Evolutionary conservation across 495 filamentous ascomycete genomes (phyloP).

Genomic region (Aspergillus sclerotioniger): DNA sequence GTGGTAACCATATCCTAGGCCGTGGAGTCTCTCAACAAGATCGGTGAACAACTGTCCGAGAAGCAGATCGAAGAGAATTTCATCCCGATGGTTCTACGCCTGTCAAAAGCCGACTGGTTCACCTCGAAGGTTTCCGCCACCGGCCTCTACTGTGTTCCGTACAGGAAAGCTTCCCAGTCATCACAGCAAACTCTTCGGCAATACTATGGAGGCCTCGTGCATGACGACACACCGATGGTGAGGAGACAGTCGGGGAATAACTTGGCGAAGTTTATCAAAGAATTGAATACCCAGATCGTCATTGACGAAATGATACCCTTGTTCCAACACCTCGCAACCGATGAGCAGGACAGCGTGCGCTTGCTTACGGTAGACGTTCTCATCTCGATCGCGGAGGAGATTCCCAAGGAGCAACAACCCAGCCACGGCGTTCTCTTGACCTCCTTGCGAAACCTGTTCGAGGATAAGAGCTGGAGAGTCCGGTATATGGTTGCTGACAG

Average conservation of each 20-base stretch:
- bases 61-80: slow-evolving; percentile 95
- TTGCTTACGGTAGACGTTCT: slow-evolving; percentile 95
- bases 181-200: slow-evolving; percentile 86
- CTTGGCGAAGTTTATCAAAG: slow-evolving; percentile 94
- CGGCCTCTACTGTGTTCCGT: slow-evolving; percentile 88
- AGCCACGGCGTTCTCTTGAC: slow-evolving; percentile 92
- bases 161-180: slow-evolving; percentile 78
- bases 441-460: slow-evolving; percentile 86
- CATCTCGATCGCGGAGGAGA: slow-evolving; percentile 93
- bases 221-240: slow-evolving; percentile 99
- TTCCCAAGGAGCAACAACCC: slow-evolving; percentile 95
- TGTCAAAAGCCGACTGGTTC: slow-evolving; percentile 99
- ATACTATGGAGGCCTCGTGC: slow-evolving; percentile 87
- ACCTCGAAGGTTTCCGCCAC: slow-evolving; percentile 98
- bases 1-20: slow-evolving; percentile 56
- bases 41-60: slow-evolving; percentile 84
- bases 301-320: slow-evolving; percentile 99
- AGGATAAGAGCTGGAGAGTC: slow-evolving; percentile 98
- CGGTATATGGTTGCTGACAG: slow-evolving; percentile 98
- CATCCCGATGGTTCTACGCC: slow-evolving; percentile 87
- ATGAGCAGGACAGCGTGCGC: slow-evolving; percentile 97
- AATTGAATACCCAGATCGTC: slow-evolving; percentile 84
- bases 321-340: slow-evolving; percentile 91
- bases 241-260: slow-evolving; percentile 94
- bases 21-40: slow-evolving; percentile 98